Base-by-base conservation (phyloP, 768 basidiomycete genomes). In the Phylloporus sp. region DNA sequence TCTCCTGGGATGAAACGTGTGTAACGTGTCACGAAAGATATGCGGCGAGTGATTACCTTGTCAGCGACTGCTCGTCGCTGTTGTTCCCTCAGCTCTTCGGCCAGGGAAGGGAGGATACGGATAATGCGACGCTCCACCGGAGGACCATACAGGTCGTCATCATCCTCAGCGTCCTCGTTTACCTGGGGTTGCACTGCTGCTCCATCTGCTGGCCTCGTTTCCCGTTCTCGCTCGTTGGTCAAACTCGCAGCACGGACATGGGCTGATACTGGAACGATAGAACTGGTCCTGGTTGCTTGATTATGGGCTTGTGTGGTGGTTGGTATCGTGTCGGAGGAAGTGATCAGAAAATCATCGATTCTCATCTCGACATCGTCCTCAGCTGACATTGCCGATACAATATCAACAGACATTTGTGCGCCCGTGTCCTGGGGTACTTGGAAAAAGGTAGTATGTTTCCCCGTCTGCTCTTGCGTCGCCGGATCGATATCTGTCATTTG, bases 131-230 rank as follows among this genome's bases (percentile, higher is more conserved):
- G 64, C 23, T 64, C 59, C 16, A 64, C 60, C 2, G 60, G 64
- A 26, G 64, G 64, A 18, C 64, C 64, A 13, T 66, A 66, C 45
- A 66, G 41, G 46, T 66, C 62, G 36, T 66, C 60, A 10, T 58
- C 44, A 16, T 27, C 40, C n/a, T 47, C 55, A 39, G 27, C 36
- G 2, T 38, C 48, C 15, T 56, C 43, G 10, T 18, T 31, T 2
- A 24, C 54, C 29, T 11, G 53, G 15, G 49, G 32, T 36, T 36
- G 35, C 10, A 34, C 13, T 34, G 12, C 32, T 6, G 32, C 32
- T 34, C 13, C 35, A 32, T 35, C 31, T 5, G 40, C 15, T 16
- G 54, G 29, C 15, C 45, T 27, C n/a, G 18, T 32, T 9, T n/a
- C 24, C 24, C 23, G 39, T 10, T 9, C 22, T 13, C 9, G 38